A percentile compares a stretch with the other conserved stretches of the same genome.
Evolutionary conservation across 805 yeast genomes (phyloP).

Genomic region (Candida sakaeoensis): DNA sequence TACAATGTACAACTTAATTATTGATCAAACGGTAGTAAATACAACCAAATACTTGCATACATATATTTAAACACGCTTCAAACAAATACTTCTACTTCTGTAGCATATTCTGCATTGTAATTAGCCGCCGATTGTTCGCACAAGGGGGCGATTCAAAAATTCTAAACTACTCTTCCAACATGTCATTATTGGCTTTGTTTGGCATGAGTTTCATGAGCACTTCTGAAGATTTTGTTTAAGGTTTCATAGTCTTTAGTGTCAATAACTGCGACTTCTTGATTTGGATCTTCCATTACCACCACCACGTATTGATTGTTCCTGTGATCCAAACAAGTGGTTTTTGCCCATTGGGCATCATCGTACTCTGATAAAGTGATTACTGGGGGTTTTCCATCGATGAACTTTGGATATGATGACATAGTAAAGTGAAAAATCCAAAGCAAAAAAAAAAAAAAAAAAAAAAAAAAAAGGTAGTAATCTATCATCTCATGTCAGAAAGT

Average conservation of each 20-base stretch:
- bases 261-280: constrained; percentile 41
- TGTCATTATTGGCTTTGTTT: neutral
- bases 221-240: constrained; percentile 41
- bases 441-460: constrained; percentile 4
- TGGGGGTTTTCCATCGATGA: constrained; percentile 45
- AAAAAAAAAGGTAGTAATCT: constrained; percentile 1
- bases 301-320: constrained; percentile 34
- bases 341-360: constrained; percentile 52
- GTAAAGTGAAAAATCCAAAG: neutral
- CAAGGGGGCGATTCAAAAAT: too few species aligned
- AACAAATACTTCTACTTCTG: too few species aligned
- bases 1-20: neutral
- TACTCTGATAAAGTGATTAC: constrained; percentile 42
- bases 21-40: too few species aligned
- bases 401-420: constrained; percentile 38
- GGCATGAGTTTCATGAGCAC: constrained; percentile 38
- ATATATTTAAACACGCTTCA: too few species aligned
- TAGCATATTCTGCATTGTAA: too few species aligned
- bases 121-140: too few species aligned
- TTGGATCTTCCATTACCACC: constrained; percentile 44
- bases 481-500: constrained; percentile 1
- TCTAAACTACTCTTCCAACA: neutral
- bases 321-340: constrained; percentile 46
- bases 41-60: too few species aligned
- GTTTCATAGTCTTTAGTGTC: constrained; percentile 33